A percentile compares a stretch with the other conserved stretches of the same genome.
Evolutionary conservation across 148 eudicot genomes (phyloP).

Genomic region (Camellia lanceoleosa): DNA sequence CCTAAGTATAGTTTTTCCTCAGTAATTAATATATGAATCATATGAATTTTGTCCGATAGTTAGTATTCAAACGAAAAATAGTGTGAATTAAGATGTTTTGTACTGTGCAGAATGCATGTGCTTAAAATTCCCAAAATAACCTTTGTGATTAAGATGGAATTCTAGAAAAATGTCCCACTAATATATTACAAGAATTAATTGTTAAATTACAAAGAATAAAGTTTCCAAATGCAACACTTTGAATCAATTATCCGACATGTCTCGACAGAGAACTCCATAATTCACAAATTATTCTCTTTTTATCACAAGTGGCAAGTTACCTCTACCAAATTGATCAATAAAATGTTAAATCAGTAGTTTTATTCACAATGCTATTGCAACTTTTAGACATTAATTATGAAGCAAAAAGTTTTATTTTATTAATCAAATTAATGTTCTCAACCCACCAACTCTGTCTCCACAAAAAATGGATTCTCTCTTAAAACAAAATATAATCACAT

Average conservation of each 20-base stretch:
- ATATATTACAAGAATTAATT: background rate
- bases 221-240: slow-evolving; percentile 1
- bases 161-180: background rate
- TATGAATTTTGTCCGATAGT: no score
- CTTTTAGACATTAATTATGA: background rate
- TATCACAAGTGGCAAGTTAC: background rate
- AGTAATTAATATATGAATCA: no score
- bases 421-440: background rate
- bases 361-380: background rate
- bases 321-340: background rate
- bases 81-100: no score
- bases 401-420: background rate
- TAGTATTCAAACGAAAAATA: no score
- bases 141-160: background rate
- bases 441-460: background rate
- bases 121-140: background rate
- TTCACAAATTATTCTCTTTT: background rate
- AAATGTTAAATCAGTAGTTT: background rate
- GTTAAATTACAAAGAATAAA: slow-evolving; percentile 7
- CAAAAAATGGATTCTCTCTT: background rate
- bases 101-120: background rate
- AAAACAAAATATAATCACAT: background rate
- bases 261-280: slow-evolving; percentile 1
- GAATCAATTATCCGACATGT: background rate
- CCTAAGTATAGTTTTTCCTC: no score